Percentiles rank a stretch among this genome's conserved stretches.
phyloP scores from a whole-genome alignment of 805 yeast species.

The Kodamaea laetipori region DNA sequence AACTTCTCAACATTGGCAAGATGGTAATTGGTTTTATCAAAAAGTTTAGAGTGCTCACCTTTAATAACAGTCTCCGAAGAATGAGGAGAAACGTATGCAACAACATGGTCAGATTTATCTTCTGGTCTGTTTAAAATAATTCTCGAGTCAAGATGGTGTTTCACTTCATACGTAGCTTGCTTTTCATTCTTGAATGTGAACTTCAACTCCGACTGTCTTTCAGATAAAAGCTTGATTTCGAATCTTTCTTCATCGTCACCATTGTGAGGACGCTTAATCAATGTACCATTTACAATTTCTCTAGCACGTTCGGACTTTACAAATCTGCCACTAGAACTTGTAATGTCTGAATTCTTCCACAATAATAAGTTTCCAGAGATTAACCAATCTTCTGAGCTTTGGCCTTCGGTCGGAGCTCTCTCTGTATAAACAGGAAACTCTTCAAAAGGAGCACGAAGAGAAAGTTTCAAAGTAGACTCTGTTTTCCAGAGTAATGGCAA shows the following conservation, averaged over 20 bases:
- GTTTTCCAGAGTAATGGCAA: conserved; percentile 31
- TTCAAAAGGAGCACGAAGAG: conserved; percentile 28
- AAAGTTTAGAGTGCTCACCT: not conserved
- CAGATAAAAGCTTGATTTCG: not conserved
- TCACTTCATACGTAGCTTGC: not conserved
- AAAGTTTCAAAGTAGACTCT: conserved; percentile 22
- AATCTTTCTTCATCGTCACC: not conserved
- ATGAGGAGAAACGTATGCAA: not conserved
- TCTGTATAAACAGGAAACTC: conserved; percentile 9
- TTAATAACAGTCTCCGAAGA: not conserved
- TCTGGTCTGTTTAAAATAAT: not conserved
- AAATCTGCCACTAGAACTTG: conserved; percentile 1
- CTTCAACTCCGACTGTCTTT: not conserved
- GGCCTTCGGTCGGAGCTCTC: not conserved
- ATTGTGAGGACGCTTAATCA: not conserved
- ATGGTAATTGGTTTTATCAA: not conserved
- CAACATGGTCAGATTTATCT: not conserved
- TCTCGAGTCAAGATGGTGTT: not conserved
- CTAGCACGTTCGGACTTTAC: not conserved
- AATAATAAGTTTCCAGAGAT: conserved; percentile 5
- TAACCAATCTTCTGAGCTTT: conserved; percentile 1
- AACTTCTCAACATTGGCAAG: not conserved
- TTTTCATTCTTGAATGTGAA: not conserved
- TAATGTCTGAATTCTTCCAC: not conserved
- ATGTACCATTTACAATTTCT: not conserved